Conservation (phyloP, 2,329 filamentous ascomycete genomes). For the Exserohilum rostratum region DNA sequence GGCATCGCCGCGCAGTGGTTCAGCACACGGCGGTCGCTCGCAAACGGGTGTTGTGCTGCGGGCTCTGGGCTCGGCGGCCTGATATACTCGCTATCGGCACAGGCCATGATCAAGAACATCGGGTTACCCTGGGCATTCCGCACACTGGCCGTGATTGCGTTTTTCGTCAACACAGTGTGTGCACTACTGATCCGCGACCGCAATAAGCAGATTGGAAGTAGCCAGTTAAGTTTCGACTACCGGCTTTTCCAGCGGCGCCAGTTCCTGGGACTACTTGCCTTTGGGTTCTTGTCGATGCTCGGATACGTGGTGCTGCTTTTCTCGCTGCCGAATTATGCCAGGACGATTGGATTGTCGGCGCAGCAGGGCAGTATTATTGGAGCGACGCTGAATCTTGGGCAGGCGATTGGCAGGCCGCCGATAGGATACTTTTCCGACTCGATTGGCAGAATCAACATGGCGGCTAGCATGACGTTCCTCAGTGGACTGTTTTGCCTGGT, state of each 20-base stretch:
- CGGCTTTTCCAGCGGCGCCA: slow-evolving; percentile 66
- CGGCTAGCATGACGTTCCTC: slow-evolving; percentile 67
- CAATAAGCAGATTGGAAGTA: slow-evolving; percentile 72
- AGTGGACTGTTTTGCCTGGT: slow-evolving; percentile 70
- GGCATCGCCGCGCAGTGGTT: slow-evolving; percentile 78
- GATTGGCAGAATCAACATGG: slow-evolving; percentile 76
- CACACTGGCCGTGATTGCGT: slow-evolving; percentile 67
- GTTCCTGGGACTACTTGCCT: slow-evolving; percentile 69
- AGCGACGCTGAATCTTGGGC: slow-evolving; percentile 73
- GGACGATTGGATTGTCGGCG: slow-evolving; percentile 68
- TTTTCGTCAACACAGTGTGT: slow-evolving; percentile 68
- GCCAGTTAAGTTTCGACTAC: slow-evolving; percentile 66
- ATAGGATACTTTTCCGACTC: slow-evolving; percentile 75
- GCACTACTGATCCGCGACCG: slow-evolving; percentile 71
- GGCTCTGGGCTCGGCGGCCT: slow-evolving; percentile 78
- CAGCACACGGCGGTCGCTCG: slow-evolving; percentile 68
- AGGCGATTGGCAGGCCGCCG: slow-evolving; percentile 71
- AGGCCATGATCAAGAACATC: slow-evolving; percentile 70
- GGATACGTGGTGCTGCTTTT: slow-evolving; percentile 80
- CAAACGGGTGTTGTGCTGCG: slow-evolving; percentile 70
- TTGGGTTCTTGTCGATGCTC: slow-evolving; percentile 73
- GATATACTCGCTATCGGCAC: slow-evolving; percentile 69
- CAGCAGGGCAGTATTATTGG: slow-evolving; percentile 72
- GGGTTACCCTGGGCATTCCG: slow-evolving; percentile 71
- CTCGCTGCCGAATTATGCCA: slow-evolving; percentile 74